Evolutionary conservation across 768 basidiomycete species (phyloP).

Genomic region (Boletus rex-veris): DNA sequence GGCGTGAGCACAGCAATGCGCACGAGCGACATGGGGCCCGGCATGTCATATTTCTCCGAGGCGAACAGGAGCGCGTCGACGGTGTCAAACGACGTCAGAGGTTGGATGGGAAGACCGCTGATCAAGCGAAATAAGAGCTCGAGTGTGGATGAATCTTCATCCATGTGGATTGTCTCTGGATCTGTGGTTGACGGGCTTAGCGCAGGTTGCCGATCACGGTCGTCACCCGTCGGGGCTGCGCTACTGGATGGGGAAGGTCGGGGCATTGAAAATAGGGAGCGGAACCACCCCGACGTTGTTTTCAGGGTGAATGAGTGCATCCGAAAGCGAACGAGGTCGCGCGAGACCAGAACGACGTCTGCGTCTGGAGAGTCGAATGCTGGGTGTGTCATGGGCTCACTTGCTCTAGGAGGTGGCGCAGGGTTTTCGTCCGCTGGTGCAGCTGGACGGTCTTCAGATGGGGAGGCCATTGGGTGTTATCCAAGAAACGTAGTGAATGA

Average conservation of each 20-base stretch:
- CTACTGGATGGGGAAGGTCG: slow-evolving; percentile 24
- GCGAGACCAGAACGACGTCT: slow-evolving; percentile 50
- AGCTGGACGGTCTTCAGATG: slow-evolving; percentile 6
- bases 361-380: slow-evolving; percentile 51
- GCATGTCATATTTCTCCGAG: slow-evolving; percentile 70
- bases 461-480: slow-evolving; percentile 7
- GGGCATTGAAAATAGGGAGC: slow-evolving; percentile 57
- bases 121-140: slow-evolving; percentile 59
- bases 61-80: slow-evolving; percentile 59
- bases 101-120: slow-evolving; percentile 52
- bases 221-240: background rate
- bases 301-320: slow-evolving; percentile 59
- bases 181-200: slow-evolving; percentile 10
- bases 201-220: background rate
- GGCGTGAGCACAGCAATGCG: slow-evolving; percentile 56
- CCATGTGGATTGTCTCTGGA: slow-evolving; percentile 46
- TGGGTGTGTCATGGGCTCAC: slow-evolving; percentile 38
- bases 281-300: slow-evolving; percentile 56
- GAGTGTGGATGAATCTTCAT: slow-evolving; percentile 54
- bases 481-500: background rate
- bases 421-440: background rate
- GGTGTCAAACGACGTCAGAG: slow-evolving; percentile 47
- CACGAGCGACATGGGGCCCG: slow-evolving; percentile 57
- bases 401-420: background rate
- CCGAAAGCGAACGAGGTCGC: slow-evolving; percentile 50